Evolutionary conservation across 768 basidiomycete genomes (phyloP).

Genomic region (Galerina sulciceps): DNA sequence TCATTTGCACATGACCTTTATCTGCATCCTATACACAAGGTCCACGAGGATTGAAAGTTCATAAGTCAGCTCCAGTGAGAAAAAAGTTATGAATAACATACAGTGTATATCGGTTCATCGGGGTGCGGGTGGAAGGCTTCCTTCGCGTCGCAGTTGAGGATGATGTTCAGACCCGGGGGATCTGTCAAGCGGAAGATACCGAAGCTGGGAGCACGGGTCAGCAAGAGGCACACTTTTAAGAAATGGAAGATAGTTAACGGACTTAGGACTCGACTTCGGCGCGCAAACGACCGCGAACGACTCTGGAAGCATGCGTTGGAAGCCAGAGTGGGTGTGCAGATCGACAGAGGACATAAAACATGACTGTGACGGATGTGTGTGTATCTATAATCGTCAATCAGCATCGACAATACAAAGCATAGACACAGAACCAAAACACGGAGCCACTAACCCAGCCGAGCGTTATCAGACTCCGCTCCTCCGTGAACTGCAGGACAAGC

Average conservation of each 20-base stretch:
- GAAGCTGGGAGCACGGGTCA: slow-evolving; percentile 50
- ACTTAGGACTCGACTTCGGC: slow-evolving; percentile 78
- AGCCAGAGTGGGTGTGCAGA: slow-evolving; percentile 88
- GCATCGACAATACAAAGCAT: slow-evolving; percentile 1
- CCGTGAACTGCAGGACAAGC: slow-evolving; percentile 82
- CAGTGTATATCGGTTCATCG: slow-evolving; percentile 85
- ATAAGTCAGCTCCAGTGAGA: not conserved
- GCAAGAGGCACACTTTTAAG: not conserved
- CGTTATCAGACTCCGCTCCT: slow-evolving; percentile 79
- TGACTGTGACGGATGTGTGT: slow-evolving; percentile 89
- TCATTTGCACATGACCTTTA: slow-evolving; percentile 83
- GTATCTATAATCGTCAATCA: slow-evolving; percentile 60
- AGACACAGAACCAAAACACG: not conserved
- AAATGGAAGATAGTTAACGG: slow-evolving; percentile 23
- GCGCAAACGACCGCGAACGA: slow-evolving; percentile 94
- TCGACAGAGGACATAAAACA: slow-evolving; percentile 97
- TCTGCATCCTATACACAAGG: slow-evolving; percentile 69
- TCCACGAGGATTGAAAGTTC: not conserved
- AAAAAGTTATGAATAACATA: slow-evolving; percentile 39
- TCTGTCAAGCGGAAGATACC: slow-evolving; percentile 91
- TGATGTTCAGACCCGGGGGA: slow-evolving; percentile 78
- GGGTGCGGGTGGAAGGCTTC: slow-evolving; percentile 89
- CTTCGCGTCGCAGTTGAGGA: slow-evolving; percentile 67
- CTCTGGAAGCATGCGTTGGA: slow-evolving; percentile 89
- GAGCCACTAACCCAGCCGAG: slow-evolving; percentile 81